These are phyloP conservation scores for Laburnicola sp. DNA, from an alignment of 2,329 filamentous ascomycete genomes.

Conservation along the genomic window DNA sequence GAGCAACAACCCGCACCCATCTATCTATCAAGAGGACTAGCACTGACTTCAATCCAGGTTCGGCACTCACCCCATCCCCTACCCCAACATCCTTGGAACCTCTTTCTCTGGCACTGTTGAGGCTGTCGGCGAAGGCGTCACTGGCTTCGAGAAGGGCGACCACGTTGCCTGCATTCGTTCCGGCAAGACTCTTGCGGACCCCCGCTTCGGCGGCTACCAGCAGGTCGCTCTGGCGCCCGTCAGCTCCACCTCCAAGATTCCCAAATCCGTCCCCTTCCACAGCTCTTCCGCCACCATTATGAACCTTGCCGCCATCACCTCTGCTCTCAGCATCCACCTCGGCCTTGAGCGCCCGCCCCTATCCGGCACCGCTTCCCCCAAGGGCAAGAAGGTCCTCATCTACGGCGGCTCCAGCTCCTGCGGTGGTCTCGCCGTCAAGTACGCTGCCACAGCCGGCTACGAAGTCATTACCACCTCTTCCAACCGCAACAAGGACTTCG, in stretches of 20 bases:
- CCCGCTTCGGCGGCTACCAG: slow-evolving; percentile 28
- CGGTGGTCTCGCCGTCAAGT: slow-evolving; percentile 35
- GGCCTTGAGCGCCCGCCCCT: slow-evolving; percentile 10
- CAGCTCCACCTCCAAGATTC: slow-evolving; percentile 17
- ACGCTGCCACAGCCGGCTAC: slow-evolving; percentile 32
- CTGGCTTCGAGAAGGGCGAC: slow-evolving; percentile 35
- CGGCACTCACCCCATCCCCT: slow-evolving; percentile 16
- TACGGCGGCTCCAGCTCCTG: slow-evolving; percentile 40
- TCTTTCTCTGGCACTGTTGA: slow-evolving; percentile 34
- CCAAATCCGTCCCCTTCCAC: slow-evolving; percentile 18
- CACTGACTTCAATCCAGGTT: slow-evolving; percentile 2
- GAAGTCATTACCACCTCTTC: slow-evolving; percentile 43
- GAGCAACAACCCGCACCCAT: slow-evolving; percentile 8
- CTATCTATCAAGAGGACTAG: neutral
- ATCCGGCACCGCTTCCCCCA: slow-evolving; percentile 1
- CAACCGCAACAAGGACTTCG: slow-evolving; percentile 31
- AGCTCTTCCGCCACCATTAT: slow-evolving; percentile 17
- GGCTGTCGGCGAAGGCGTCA: slow-evolving; percentile 31
- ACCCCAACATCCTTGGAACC: slow-evolving; percentile 29
- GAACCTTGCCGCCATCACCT: slow-evolving; percentile 24
- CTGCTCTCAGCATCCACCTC: slow-evolving; percentile 16
- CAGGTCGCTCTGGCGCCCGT: slow-evolving; percentile 22
- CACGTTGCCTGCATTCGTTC: slow-evolving; percentile 24
- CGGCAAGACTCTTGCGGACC: slow-evolving; percentile 8
- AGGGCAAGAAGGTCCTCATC: slow-evolving; percentile 33